Percentiles rank a stretch among this genome's conserved stretches.
phyloP scores from a whole-genome alignment of 2,329 filamentous ascomycete genomes.

The Fusarium tanahbumbuense region DNA sequence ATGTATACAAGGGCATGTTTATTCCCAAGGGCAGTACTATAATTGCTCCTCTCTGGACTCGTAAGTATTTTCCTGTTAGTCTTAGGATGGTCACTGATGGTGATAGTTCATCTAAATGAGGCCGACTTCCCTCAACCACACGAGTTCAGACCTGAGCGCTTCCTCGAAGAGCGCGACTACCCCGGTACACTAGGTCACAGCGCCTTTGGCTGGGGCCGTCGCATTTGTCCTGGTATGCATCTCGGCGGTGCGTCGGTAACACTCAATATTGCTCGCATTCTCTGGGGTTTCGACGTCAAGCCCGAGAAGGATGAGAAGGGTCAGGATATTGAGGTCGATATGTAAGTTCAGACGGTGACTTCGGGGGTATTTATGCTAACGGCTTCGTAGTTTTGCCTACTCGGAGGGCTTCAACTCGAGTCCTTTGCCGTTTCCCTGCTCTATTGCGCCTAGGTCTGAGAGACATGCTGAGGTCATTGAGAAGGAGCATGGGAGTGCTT shows the following conservation, averaged over 20 bases:
- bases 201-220: constrained; percentile 56
- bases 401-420: constrained; percentile 58
- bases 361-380: too few relatives aligned
- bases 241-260: constrained; percentile 63
- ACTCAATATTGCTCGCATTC: constrained; percentile 58
- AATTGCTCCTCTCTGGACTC: constrained; percentile 57
- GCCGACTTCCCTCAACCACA: constrained; percentile 56
- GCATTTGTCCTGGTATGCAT: constrained; percentile 59
- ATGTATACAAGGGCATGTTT: constrained; percentile 57
- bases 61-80: too few relatives aligned
- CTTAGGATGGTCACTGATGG: too few relatives aligned
- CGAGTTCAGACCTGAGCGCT: constrained; percentile 53
- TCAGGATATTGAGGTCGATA: constrained; percentile 52
- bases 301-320: constrained; percentile 48
- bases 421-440: constrained; percentile 56
- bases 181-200: constrained; percentile 54
- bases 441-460: constrained; percentile 51
- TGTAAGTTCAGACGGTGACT: too few relatives aligned
- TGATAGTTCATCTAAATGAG: constrained; percentile 55
- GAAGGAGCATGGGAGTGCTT: constrained; percentile 46
- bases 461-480: constrained; percentile 50
- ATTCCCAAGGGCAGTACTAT: constrained; percentile 57
- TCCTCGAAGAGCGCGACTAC: constrained; percentile 50
- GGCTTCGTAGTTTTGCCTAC: constrained; percentile 54
- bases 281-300: constrained; percentile 65